These are phyloP conservation scores for Leersia perrieri DNA, from an alignment of 176 grass and related monocot species.

Conservation along the genomic window DNA sequence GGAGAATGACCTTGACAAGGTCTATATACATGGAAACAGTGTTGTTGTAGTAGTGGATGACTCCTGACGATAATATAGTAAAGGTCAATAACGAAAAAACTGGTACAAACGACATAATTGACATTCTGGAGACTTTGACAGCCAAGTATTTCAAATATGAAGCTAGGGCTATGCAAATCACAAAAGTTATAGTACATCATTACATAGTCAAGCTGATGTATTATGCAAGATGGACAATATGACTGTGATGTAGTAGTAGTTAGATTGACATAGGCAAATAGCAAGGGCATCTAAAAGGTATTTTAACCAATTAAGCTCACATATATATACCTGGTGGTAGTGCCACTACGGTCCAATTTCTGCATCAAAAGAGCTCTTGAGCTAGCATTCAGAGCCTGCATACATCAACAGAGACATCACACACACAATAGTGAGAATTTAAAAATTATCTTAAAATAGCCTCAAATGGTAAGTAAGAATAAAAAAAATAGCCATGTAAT, in stretches of 20 bases:
- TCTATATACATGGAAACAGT: constrained; percentile 52
- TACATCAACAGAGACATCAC: constrained; percentile 5
- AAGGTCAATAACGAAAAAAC: constrained; percentile 47
- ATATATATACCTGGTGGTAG: constrained; percentile 60
- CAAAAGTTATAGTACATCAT: background rate
- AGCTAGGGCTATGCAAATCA: background rate
- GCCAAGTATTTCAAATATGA: background rate
- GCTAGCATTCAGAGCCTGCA: constrained; percentile 93
- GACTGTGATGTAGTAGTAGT: background rate
- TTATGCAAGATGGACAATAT: background rate
- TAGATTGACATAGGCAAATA: background rate
- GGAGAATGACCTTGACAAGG: constrained; percentile 64
- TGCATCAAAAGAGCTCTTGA: constrained; percentile 96
- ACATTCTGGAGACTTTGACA: background rate
- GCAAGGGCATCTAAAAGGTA: background rate
- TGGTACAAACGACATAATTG: constrained; percentile 33
- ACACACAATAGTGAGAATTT: background rate
- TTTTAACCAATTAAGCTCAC: constrained; percentile 9
- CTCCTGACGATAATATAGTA: constrained; percentile 60
- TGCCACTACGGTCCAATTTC: constrained; percentile 86
- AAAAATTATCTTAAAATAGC: too few relatives aligned
- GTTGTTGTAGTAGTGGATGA: constrained; percentile 55
- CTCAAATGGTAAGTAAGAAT: background rate
- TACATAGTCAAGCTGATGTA: background rate
- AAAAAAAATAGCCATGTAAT: background rate